phyloP scores from a whole-genome alignment of 306 rosid genomes.

The Rosa lucieae region DNA sequence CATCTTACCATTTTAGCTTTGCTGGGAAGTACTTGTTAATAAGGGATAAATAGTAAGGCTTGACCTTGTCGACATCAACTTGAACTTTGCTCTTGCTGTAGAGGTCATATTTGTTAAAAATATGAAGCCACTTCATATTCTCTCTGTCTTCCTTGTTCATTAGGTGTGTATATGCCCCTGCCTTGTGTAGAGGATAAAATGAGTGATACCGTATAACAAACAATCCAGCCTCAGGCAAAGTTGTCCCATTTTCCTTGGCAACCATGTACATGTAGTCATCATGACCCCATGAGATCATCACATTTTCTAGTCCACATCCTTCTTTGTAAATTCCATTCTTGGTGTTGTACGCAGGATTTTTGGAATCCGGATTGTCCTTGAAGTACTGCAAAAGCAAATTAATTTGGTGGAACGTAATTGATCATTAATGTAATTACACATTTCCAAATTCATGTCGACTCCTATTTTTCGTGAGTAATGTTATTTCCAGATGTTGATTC shows the following conservation, averaged over 20 bases:
- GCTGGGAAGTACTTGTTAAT: slow-evolving; percentile 1
- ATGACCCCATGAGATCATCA: slow-evolving; percentile 33
- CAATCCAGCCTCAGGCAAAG: slow-evolving; percentile 5
- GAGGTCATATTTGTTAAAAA: not conserved
- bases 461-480: not conserved
- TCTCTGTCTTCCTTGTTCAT: slow-evolving; percentile 8
- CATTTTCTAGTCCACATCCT: slow-evolving; percentile 34
- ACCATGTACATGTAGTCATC: slow-evolving; percentile 32
- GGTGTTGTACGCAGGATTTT: slow-evolving; percentile 24
- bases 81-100: slow-evolving; percentile 5
- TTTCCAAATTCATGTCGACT: not conserved
- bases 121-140: slow-evolving; percentile 4
- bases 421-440: not conserved
- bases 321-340: slow-evolving; percentile 31
- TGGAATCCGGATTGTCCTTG: slow-evolving; percentile 31
- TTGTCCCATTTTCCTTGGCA: slow-evolving; percentile 2
- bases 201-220: slow-evolving; percentile 10
- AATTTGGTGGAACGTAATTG: not conserved
- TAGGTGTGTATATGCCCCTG: not conserved
- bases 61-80: not conserved
- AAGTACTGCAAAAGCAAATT: slow-evolving; percentile 22
- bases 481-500: too few species aligned
- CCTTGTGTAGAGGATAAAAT: slow-evolving; percentile 6
- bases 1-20: slow-evolving; percentile 2
- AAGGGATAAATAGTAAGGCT: not conserved